phyloP scores from a whole-genome alignment of 2,329 filamentous ascomycete species.

The Cercospora nicotianae region DNA sequence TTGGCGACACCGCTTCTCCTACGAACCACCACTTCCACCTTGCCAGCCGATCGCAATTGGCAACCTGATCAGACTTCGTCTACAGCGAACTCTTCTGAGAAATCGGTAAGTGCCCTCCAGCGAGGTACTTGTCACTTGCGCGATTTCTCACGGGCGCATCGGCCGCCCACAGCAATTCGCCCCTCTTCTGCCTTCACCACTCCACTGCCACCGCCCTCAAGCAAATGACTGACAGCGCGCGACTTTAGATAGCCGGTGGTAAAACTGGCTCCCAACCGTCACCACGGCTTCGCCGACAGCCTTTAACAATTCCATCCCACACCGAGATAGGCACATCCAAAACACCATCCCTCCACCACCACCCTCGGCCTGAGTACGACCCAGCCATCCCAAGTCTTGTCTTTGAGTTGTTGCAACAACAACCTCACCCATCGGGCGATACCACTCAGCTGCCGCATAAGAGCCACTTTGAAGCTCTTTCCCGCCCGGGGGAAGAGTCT shows the following conservation, averaged over 20 bases:
- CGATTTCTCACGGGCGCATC: not conserved
- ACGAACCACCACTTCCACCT: not conserved
- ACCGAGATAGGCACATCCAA: constrained; percentile 50
- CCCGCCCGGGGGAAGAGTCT: constrained; percentile 97
- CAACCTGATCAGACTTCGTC: too few species aligned
- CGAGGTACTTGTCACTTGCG: not conserved
- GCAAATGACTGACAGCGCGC: constrained; percentile 9
- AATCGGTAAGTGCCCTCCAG: not conserved
- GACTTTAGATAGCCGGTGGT: constrained; percentile 1
- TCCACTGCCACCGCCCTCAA: not conserved
- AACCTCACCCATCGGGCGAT: constrained; percentile 52
- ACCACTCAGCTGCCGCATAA: constrained; percentile 98
- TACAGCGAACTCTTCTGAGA: not conserved
- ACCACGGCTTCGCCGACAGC: constrained; percentile 49
- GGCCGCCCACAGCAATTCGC: not conserved
- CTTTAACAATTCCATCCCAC: constrained; percentile 34
- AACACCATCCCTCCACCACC: constrained; percentile 51
- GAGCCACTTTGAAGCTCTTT: constrained; percentile 97
- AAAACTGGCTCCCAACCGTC: constrained; percentile 16
- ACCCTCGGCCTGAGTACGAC: constrained; percentile 33
- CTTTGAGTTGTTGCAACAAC: constrained; percentile 45
- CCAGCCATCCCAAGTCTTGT: constrained; percentile 45
- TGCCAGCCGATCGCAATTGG: not conserved
- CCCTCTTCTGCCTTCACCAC: not conserved
- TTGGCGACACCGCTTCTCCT: not conserved